A percentile compares a stretch with the other conserved stretches of the same genome.
Evolutionary conservation across 176 grass and related monocot genomes (phyloP).

Genomic region (Triticum urartu): DNA sequence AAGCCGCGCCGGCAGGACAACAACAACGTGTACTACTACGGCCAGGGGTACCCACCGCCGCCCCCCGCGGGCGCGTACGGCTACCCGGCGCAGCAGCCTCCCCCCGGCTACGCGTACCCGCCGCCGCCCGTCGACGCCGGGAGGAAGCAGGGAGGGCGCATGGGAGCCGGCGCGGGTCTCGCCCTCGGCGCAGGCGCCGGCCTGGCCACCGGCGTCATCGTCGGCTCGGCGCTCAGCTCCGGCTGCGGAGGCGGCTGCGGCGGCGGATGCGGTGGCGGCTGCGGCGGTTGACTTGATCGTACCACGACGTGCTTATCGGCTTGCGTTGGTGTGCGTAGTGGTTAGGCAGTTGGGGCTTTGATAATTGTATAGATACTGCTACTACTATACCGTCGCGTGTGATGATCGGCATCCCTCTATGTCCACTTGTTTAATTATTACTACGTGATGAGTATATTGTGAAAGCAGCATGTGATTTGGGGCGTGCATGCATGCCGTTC

Average conservation of each 20-base stretch:
- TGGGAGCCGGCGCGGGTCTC: conserved; percentile 35
- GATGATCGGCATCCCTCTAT: neutral
- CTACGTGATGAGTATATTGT: neutral
- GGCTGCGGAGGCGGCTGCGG: conserved; percentile 13
- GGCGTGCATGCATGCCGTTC: no score
- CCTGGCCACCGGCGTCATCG: conserved; percentile 23
- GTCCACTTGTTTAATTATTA: neutral
- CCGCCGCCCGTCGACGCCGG: neutral
- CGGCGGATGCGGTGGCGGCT: neutral
- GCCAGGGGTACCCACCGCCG: conserved; percentile 33
- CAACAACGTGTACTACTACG: conserved; percentile 49
- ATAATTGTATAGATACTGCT: neutral
- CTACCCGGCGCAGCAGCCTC: conserved; percentile 33
- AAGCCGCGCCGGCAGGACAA: conserved; percentile 7
- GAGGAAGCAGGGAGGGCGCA: neutral
- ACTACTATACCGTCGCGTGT: neutral
- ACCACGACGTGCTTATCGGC: neutral
- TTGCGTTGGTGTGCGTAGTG: neutral
- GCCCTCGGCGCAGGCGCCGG: conserved; percentile 28
- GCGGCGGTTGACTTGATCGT: neutral
- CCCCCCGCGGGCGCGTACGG: conserved; percentile 30
- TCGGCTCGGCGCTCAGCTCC: conserved; percentile 29
- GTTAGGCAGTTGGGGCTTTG: neutral
- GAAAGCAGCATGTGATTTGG: neutral
- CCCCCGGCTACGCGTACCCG: conserved; percentile 21